These are phyloP conservation scores for Rhinocladiella similis DNA, from an alignment of 2,329 filamentous ascomycete species.

Conservation along the genomic window DNA sequence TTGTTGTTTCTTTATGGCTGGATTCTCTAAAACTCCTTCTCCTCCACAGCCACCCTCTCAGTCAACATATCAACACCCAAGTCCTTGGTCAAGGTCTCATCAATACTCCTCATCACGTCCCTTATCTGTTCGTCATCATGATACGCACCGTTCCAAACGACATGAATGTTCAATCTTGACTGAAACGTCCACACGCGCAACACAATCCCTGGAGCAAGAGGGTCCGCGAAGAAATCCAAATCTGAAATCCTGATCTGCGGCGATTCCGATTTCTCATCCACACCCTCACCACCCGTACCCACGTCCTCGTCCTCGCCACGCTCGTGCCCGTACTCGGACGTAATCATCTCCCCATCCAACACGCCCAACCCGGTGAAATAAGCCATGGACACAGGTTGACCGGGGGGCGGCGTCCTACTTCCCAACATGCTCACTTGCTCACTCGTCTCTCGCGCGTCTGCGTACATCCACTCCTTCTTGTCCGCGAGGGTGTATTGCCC, in stretches of 20 bases:
- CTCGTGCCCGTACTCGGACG: not conserved
- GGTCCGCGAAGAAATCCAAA: conserved; percentile 7
- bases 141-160: conserved; percentile 12
- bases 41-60: not conserved
- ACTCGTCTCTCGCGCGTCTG: conserved; percentile 1
- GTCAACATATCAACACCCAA: conserved; percentile 3
- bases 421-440: conserved; percentile 1
- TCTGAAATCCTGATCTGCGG: not conserved
- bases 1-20: no score
- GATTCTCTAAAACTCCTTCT: not conserved
- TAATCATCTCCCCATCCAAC: conserved; percentile 11
- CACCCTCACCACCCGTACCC: no score
- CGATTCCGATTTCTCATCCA: not conserved
- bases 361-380: conserved; percentile 14
- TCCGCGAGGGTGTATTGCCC: conserved; percentile 9
- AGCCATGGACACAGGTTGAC: conserved; percentile 2
- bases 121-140: not conserved
- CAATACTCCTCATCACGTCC: conserved; percentile 4
- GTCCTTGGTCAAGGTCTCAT: conserved; percentile 1
- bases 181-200: conserved; percentile 14
- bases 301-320: conserved; percentile 3
- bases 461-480: conserved; percentile 6
- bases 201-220: conserved; percentile 8
- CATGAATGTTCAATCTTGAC: conserved; percentile 10
- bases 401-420: not conserved